phyloP scores from a whole-genome alignment of 2,329 filamentous ascomycete genomes.

The Chrysosporium queenslandicum region DNA sequence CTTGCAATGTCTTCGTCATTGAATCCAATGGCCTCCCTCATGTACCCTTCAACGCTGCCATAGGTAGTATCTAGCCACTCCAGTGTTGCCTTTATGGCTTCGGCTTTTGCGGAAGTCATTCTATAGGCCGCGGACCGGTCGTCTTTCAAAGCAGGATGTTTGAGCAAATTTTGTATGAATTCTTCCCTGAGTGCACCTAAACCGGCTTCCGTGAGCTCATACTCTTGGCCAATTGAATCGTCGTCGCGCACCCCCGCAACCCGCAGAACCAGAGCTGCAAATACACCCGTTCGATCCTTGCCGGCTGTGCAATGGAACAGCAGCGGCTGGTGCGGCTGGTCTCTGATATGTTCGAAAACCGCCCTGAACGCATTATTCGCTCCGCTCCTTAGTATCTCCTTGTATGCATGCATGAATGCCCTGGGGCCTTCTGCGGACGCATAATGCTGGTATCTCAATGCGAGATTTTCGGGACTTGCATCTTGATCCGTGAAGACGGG shows the following conservation, averaged over 20 bases:
- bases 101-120: constrained; percentile 38
- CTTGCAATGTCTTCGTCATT: constrained; percentile 45
- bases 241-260: constrained; percentile 53
- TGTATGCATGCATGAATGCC: constrained; percentile 56
- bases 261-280: constrained; percentile 55
- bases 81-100: constrained; percentile 44
- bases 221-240: constrained; percentile 40
- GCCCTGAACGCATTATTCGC: constrained; percentile 46
- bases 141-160: constrained; percentile 42
- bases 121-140: constrained; percentile 37
- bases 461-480: constrained; percentile 55
- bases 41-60: constrained; percentile 55
- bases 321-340: constrained; percentile 40
- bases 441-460: constrained; percentile 52
- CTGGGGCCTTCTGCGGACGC: constrained; percentile 49
- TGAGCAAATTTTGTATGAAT: constrained; percentile 41
- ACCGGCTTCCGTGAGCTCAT: constrained; percentile 24
- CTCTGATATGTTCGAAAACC: constrained; percentile 52
- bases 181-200: constrained; percentile 40
- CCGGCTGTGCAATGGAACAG: constrained; percentile 66
- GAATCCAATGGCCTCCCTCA: constrained; percentile 50
- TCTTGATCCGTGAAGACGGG: constrained; percentile 58
- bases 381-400: constrained; percentile 57
- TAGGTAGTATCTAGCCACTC: constrained; percentile 50
- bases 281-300: constrained; percentile 65